Percentiles rank a stretch among this genome's conserved stretches.
Conservation (phyloP, 306 rosid genomes). For the Fragaria ananassa region DNA sequence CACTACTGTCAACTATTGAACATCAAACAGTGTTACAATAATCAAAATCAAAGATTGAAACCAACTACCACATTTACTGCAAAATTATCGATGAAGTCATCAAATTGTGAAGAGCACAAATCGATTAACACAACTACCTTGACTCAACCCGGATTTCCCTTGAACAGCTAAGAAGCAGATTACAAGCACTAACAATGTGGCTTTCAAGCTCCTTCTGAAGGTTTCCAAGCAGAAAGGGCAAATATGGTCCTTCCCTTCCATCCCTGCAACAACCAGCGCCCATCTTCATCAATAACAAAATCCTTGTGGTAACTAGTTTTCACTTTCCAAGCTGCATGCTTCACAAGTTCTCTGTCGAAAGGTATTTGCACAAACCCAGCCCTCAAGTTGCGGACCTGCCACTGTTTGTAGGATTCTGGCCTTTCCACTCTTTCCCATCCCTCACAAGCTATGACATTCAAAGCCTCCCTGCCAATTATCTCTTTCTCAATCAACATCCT, state of each 20-base stretch:
- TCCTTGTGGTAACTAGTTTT: slow-evolving; percentile 64
- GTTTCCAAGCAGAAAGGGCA: slow-evolving; percentile 84
- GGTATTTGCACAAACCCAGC: slow-evolving; percentile 70
- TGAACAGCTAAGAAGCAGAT: neutral
- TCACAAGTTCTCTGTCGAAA: slow-evolving; percentile 35
- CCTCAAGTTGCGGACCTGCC: slow-evolving; percentile 81
- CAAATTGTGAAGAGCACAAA: neutral
- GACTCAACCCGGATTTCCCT: slow-evolving; percentile 6
- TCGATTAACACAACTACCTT: neutral
- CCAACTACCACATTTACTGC: slow-evolving; percentile 11
- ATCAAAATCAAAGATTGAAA: neutral
- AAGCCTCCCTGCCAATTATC: slow-evolving; percentile 81
- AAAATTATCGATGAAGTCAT: neutral
- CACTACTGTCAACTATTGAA: neutral
- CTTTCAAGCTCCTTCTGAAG: slow-evolving; percentile 30
- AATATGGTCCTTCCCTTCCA: slow-evolving; percentile 90
- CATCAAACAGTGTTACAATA: neutral
- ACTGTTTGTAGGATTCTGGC: slow-evolving; percentile 92
- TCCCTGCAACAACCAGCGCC: slow-evolving; percentile 85
- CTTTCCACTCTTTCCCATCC: slow-evolving; percentile 95
- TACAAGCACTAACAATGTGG: neutral
- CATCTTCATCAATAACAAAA: slow-evolving; percentile 81
- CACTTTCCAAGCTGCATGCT: slow-evolving; percentile 54
- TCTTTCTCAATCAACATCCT: slow-evolving; percentile 87
- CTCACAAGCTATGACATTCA: slow-evolving; percentile 93